Evolutionary conservation across 2,329 filamentous ascomycete genomes (phyloP).

Genomic region (Fusarium clavum): DNA sequence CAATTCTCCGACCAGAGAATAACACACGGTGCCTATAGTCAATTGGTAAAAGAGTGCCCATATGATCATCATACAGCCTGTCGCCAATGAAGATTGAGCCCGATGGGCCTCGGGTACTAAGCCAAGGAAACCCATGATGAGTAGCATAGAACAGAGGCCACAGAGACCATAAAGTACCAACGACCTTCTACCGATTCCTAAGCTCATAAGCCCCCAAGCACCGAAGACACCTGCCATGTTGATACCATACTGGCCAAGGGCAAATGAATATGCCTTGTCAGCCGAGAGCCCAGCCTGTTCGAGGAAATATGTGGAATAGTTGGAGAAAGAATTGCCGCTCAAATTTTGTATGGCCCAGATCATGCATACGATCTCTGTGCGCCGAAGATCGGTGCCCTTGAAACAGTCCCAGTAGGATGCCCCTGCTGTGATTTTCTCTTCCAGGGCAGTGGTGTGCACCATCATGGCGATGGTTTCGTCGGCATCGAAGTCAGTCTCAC

Average conservation of each 20-base stretch:
- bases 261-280: constrained; percentile 66
- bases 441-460: constrained; percentile 86
- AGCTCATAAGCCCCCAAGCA: constrained; percentile 82
- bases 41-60: constrained; percentile 89
- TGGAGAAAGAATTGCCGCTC: constrained; percentile 72
- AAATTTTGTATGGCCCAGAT: constrained; percentile 73
- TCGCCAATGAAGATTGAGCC: constrained; percentile 75
- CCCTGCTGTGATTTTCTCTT: constrained; percentile 79
- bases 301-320: constrained; percentile 74
- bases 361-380: constrained; percentile 78
- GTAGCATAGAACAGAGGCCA: constrained; percentile 78
- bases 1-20: constrained; percentile 87
- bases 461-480: constrained; percentile 93
- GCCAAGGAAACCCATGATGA: constrained; percentile 86
- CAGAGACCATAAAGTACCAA: constrained; percentile 82
- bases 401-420: constrained; percentile 87
- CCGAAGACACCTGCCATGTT: constrained; percentile 86
- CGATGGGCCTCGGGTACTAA: constrained; percentile 73
- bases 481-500: constrained; percentile 78
- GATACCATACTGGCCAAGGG: constrained; percentile 74
- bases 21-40: constrained; percentile 89
- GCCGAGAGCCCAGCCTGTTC: constrained; percentile 68
- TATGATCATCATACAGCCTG: constrained; percentile 84
- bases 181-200: constrained; percentile 78
- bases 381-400: constrained; percentile 78